A percentile compares a stretch with the other conserved stretches of the same genome.
phyloP scores from a whole-genome alignment of 1,139 yeast species.

The Saccharomycopsis phalli region DNA sequence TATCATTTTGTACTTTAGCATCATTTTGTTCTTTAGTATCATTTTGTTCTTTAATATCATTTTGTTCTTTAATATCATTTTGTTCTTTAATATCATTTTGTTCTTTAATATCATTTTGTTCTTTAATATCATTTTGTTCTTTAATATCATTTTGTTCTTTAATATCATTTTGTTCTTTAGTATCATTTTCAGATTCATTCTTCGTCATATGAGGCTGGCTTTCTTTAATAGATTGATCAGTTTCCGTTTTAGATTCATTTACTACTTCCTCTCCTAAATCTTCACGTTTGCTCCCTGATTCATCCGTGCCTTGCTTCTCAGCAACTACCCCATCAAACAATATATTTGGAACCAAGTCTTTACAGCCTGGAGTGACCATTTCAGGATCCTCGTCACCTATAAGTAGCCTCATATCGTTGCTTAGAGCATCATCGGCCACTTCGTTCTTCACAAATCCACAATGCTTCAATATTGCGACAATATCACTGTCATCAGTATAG shows the following conservation, averaged over 20 bases:
- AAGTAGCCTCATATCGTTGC: constrained; percentile 31
- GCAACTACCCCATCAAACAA: background rate
- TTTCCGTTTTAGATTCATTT: constrained; percentile 21
- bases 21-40: background rate
- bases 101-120: constrained; percentile 23
- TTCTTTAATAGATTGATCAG: too few species aligned
- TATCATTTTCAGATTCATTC: constrained; percentile 21
- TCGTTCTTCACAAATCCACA: constrained; percentile 52
- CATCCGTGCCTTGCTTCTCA: background rate
- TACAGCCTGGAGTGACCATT: constrained; percentile 8
- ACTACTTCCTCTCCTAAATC: background rate
- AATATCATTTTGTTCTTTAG: constrained; percentile 45
- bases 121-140: constrained; percentile 34
- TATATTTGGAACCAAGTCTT: constrained; percentile 1
- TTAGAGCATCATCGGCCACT: constrained; percentile 40
- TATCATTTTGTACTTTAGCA: constrained; percentile 42
- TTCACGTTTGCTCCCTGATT: background rate
- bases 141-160: constrained; percentile 74
- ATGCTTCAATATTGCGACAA: constrained; percentile 67
- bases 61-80: constrained; percentile 63
- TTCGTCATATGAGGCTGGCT: background rate
- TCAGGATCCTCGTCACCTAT: background rate
- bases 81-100: constrained; percentile 67
- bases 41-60: background rate
- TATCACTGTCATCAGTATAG: constrained; percentile 89